A percentile compares a stretch with the other conserved stretches of the same genome.
phyloP scores from a whole-genome alignment of 768 basidiomycete species.

The Collybiopsis confluens region DNA sequence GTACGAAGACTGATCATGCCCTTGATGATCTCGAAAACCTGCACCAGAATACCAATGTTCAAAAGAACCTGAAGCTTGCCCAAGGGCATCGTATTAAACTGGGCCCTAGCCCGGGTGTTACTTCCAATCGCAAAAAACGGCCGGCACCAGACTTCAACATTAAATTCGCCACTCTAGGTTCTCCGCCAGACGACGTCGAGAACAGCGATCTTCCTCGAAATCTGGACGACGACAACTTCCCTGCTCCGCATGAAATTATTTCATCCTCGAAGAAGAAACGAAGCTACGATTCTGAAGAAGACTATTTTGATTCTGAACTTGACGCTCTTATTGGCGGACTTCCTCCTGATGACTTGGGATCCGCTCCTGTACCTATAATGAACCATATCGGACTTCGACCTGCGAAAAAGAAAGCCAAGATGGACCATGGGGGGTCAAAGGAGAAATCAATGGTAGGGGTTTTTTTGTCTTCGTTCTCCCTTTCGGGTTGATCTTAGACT shows the following conservation, averaged over 20 bases:
- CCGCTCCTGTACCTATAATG: constrained; percentile 11
- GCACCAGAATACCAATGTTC: constrained; percentile 39
- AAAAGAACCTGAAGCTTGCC: constrained; percentile 30
- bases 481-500: no score
- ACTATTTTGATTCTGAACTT: constrained; percentile 39
- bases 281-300: constrained; percentile 23
- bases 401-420: constrained; percentile 6
- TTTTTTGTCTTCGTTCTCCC: no score
- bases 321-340: constrained; percentile 38
- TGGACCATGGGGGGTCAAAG: not conserved
- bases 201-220: constrained; percentile 16
- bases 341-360: constrained; percentile 16
- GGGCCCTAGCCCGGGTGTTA: constrained; percentile 17
- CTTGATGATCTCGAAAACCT: constrained; percentile 38
- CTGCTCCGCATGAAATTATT: constrained; percentile 32
- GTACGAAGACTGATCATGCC: constrained; percentile 20
- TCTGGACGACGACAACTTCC: constrained; percentile 38
- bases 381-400: not conserved
- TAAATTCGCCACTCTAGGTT: constrained; percentile 41
- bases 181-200: constrained; percentile 9
- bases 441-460: not conserved
- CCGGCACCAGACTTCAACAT: constrained; percentile 44
- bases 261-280: constrained; percentile 15
- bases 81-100: constrained; percentile 44
- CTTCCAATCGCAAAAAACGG: constrained; percentile 25